Evolutionary conservation across 2,329 filamentous ascomycete genomes (phyloP), one percentile per base, ranked within the genome.

Genomic region (Ramularia endophylla): DNA sequence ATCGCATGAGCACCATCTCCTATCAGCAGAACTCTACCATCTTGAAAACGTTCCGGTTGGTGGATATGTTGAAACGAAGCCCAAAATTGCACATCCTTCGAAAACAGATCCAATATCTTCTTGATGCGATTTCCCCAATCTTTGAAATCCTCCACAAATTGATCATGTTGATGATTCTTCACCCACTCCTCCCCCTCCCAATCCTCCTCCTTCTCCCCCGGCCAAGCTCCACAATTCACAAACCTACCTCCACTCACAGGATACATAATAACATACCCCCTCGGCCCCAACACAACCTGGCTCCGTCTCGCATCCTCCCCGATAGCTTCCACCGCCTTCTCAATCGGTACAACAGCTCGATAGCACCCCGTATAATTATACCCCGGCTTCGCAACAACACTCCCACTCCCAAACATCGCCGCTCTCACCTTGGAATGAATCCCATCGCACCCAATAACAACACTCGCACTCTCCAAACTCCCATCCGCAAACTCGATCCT

Each of bases 1-100:
- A 75, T 72, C 2, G 80, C 78, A 55, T 84, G 80, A 2, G 71
- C 80, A 5, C 81, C 81, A 56, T 86, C 82, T 3, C 82, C 82
- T 4, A 85, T 59, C 0, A 85, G 60, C 35, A 75, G 78, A 1
- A 73, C 72, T 20, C 60, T 67, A 9, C 60, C 64, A 49, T 74
- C 72, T 27, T 66, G 27, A 19, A 50, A 50, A 5, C 36, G 30
- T 1, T 48, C 40, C 6, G 56, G 55, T 20, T 56, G 51, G 6
- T 36, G 25, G n/a, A 30, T 25, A 44, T 74, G 67, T 37, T 73
- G 61, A 52, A 71, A 73, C 0, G 72, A 47, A 2, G 66, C 70
- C 69, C 70, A 74, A 12, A 71, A 57, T 34, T 55, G 68, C 4
- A 68, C 65, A 11, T 73, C 68, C 3, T 36, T 39, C 11, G 73